These are phyloP conservation scores for Candida xyloterini DNA, from an alignment of 805 yeast species.

Conservation along the genomic window DNA sequence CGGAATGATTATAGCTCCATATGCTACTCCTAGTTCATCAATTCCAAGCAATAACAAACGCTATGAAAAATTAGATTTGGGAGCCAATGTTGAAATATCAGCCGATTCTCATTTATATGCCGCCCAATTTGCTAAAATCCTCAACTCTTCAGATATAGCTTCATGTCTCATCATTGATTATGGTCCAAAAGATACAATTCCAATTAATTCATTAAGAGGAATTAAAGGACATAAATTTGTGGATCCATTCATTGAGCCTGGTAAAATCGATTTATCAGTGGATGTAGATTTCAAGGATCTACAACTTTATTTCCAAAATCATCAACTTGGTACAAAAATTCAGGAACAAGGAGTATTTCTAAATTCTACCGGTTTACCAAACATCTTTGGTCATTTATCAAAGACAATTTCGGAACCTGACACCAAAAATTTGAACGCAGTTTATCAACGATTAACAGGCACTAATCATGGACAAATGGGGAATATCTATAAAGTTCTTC, in stretches of 20 bases:
- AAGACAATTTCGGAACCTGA: conserved; percentile 38
- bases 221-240: conserved; percentile 70
- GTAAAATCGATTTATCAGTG: conserved; percentile 75
- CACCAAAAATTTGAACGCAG: conserved; percentile 49
- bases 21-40: conserved; percentile 59
- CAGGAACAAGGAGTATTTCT: conserved; percentile 76
- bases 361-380: conserved; percentile 70
- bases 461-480: conserved; percentile 70
- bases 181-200: conserved; percentile 59
- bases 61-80: conserved; percentile 50
- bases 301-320: conserved; percentile 31
- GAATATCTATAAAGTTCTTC: conserved; percentile 64
- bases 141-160: conserved; percentile 42
- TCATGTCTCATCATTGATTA: conserved; percentile 76
- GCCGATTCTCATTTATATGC: conserved; percentile 67
- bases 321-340: conserved; percentile 24
- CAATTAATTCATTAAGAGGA: conserved; percentile 71
- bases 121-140: conserved; percentile 44
- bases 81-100: conserved; percentile 66
- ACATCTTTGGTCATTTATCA: conserved; percentile 59
- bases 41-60: conserved; percentile 52
- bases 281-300: conserved; percentile 79
- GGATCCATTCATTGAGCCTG: conserved; percentile 72
- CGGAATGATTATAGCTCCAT: conserved; percentile 53
- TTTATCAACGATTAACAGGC: conserved; percentile 63